phyloP scores from a whole-genome alignment of 2,329 filamentous ascomycete species.

The Fusarium heterosporum region DNA sequence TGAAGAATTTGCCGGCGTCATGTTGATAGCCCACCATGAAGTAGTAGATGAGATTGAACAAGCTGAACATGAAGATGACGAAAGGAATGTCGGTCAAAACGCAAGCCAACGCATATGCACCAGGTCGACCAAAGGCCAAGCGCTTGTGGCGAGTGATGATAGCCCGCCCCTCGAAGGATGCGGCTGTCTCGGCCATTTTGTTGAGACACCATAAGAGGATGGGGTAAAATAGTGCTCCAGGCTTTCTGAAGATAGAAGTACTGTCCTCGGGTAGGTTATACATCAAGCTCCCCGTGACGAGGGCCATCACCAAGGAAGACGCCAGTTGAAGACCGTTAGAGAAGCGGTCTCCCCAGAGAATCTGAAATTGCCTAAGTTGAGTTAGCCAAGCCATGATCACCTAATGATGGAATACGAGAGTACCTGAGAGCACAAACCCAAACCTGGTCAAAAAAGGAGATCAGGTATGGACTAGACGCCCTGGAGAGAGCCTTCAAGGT shows the following conservation, averaged over 20 bases:
- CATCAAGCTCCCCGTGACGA: constrained; percentile 31
- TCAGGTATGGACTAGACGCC: neutral
- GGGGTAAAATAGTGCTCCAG: constrained; percentile 26
- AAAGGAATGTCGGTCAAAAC: constrained; percentile 31
- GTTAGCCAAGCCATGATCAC: neutral
- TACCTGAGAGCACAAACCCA: neutral
- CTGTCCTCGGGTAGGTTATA: constrained; percentile 23
- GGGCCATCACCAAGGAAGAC: neutral
- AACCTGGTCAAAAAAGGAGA: neutral
- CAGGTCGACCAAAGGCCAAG: constrained; percentile 49
- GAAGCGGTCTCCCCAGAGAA: neutral
- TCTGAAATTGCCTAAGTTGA: neutral
- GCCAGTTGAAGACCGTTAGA: neutral
- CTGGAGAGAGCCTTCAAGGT: neutral
- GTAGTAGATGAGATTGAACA: constrained; percentile 62
- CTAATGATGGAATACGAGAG: fast-evolving
- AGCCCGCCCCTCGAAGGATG: constrained; percentile 41
- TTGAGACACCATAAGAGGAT: constrained; percentile 30
- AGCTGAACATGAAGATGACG: constrained; percentile 43
- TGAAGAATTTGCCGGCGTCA: constrained; percentile 63
- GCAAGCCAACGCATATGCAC: constrained; percentile 35
- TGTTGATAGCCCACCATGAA: constrained; percentile 74
- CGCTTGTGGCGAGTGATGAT: constrained; percentile 51
- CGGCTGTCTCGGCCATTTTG: constrained; percentile 35
- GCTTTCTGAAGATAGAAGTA: constrained; percentile 1